Evolutionary conservation across 1,139 yeast genomes (phyloP), one percentile per base, ranked within the genome.

Genomic region (Candida sojae): DNA sequence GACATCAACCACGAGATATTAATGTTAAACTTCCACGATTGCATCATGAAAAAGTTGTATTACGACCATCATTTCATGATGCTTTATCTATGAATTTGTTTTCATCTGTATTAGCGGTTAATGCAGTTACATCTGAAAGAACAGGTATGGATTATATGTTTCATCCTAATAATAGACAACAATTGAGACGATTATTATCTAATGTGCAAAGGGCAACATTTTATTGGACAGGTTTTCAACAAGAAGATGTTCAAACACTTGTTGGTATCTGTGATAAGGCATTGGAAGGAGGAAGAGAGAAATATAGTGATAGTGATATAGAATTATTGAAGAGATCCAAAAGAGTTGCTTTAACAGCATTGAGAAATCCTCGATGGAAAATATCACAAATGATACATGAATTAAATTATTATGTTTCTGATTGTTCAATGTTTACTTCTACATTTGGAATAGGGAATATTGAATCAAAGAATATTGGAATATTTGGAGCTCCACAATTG

Each of bases 141-240:
- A 76, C 73, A 11, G 92, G 81, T 54, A 70, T 76, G 34, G 91
- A 86, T 62, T 86, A 83, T 61, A 83, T 86, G 88, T 84, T 85
- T 57, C 85, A 84, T 64, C 79, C 83, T 0, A 63, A 77, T 0
- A 84, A 84, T 55, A 70, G 80, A 40, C 66, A 62, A 34, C 84
- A 83, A 52, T 62, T 85, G 42, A 67, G 85, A 52, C 63, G 84
- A 43, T 71, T 85, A 55, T 75, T 85, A 8, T 75, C 80, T 1
- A 85, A 86, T 57, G 61, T 85, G 40, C 88, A 82, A 59, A 70
- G 85, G 49, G 83, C 88, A 1, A 82, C 91, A 0, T 84, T 85
- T 58, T 83, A 82, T 57, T 86, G 91, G 91, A 82, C 89, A 2
- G 90, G 90, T 0, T 85, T 85, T 57, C 73, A 83, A 29, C 75